Conservation (phyloP, 257 asterid species). For the Rubia yunnanensis region DNA sequence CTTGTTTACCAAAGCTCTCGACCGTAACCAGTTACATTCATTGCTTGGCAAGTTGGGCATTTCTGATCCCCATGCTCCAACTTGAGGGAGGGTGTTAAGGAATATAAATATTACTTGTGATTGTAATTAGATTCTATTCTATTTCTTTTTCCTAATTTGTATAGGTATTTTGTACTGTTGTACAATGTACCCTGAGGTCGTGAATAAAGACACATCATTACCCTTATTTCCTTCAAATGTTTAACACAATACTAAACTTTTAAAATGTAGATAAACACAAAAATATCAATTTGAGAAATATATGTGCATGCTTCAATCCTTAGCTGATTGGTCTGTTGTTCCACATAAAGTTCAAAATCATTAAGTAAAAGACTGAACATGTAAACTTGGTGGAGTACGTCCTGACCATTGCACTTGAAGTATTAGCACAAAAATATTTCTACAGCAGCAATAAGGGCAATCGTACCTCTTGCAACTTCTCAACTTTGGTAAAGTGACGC, state of each 20-base stretch:
- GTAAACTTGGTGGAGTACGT: background rate
- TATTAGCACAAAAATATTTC: background rate
- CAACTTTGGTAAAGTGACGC: conserved; percentile 80
- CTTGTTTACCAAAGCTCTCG: too few species aligned
- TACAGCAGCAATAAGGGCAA: background rate
- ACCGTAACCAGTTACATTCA: too few species aligned
- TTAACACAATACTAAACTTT: background rate
- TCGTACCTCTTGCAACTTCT: conserved; percentile 72
- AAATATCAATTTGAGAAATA: background rate
- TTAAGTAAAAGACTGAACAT: background rate
- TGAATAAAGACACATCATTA: too few species aligned
- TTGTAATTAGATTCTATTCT: too few species aligned
- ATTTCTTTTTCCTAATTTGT: too few species aligned
- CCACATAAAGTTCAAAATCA: background rate
- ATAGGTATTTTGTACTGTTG: too few species aligned
- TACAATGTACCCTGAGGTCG: too few species aligned
- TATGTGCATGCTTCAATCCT: background rate
- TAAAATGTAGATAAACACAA: background rate
- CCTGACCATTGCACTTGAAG: background rate
- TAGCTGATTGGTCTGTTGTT: background rate
- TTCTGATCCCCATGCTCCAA: too few species aligned
- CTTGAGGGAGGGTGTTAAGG: too few species aligned
- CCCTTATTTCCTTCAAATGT: background rate
- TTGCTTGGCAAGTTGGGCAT: too few species aligned
- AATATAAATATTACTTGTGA: too few species aligned